Conservation (phyloP, 2,329 filamentous ascomycete genomes). For the Arthrinium puccinioides region DNA sequence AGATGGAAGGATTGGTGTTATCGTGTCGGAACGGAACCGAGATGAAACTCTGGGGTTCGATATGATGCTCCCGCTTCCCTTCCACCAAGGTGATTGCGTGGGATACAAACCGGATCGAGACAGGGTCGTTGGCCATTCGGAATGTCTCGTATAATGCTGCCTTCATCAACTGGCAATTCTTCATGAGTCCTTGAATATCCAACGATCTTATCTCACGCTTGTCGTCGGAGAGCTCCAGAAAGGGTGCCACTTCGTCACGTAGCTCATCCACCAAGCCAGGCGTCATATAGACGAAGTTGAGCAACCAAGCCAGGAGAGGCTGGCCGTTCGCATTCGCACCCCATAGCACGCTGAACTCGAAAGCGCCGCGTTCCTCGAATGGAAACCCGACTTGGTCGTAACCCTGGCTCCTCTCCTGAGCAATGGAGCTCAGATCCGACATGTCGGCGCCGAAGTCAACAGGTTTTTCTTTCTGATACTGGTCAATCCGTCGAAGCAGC, state of each 20-base stretch:
- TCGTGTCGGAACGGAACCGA: slow-evolving; percentile 7
- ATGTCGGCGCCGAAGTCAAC: slow-evolving; percentile 11
- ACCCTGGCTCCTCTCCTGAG: slow-evolving; percentile 5
- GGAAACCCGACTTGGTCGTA: slow-evolving; percentile 5
- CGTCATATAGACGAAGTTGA: slow-evolving; percentile 9
- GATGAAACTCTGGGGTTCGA: slow-evolving; percentile 7
- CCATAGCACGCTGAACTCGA: slow-evolving; percentile 8
- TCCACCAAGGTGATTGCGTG: slow-evolving; percentile 6
- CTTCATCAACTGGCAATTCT: slow-evolving; percentile 10
- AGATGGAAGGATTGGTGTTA: slow-evolving; percentile 15
- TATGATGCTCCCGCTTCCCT: slow-evolving; percentile 3
- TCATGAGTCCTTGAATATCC: slow-evolving; percentile 4
- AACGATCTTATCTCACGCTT: too few species aligned
- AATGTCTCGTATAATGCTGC: slow-evolving; percentile 9
- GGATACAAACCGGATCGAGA: slow-evolving; percentile 9
- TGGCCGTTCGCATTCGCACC: slow-evolving; percentile 7
- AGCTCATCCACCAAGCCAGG: slow-evolving; percentile 5
- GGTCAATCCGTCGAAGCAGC: slow-evolving; percentile 10
- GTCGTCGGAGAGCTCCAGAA: slow-evolving; percentile 2
- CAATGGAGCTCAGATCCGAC: slow-evolving; percentile 9
- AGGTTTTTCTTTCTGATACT: slow-evolving; percentile 7
- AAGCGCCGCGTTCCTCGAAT: slow-evolving; percentile 2
- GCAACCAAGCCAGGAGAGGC: slow-evolving; percentile 8
- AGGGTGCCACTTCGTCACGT: slow-evolving; percentile 7
- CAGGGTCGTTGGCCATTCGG: slow-evolving; percentile 8